Conservation (phyloP, 208 protist species). For the Wallacemonas sp. region DNA sequence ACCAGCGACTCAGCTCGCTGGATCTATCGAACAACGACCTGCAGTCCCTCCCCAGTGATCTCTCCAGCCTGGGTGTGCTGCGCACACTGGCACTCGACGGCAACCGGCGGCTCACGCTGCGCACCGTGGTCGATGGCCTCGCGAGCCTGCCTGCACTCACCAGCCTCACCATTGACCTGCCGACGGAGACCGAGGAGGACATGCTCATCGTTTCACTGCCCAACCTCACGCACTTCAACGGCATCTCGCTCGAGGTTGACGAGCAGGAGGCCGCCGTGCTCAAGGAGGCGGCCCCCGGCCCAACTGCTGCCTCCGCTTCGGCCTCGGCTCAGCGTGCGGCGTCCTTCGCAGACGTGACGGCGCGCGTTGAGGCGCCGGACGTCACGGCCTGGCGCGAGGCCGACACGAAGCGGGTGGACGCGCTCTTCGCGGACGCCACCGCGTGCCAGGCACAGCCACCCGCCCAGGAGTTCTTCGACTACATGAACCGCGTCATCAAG, state of each 20-base stretch:
- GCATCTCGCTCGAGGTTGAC: conserved; percentile 34
- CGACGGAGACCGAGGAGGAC: conserved; percentile 65
- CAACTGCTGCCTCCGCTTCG: background rate
- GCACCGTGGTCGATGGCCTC: conserved; percentile 53
- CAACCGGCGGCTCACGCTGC: conserved; percentile 53
- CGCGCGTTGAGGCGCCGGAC: conserved; percentile 9
- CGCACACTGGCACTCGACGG: conserved; percentile 46
- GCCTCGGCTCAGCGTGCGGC: conserved; percentile 19
- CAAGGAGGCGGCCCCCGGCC: conserved; percentile 14
- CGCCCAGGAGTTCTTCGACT: conserved; percentile 64
- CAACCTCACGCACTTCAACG: conserved; percentile 59
- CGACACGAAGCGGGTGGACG: conserved; percentile 40
- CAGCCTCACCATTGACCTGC: conserved; percentile 55
- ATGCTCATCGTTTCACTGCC: conserved; percentile 68
- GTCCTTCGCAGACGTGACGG: conserved; percentile 14
- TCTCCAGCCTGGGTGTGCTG: conserved; percentile 38
- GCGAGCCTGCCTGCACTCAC: conserved; percentile 43
- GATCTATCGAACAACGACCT: conserved; percentile 59
- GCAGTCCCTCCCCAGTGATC: conserved; percentile 46
- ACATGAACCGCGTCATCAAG: conserved; percentile 60
- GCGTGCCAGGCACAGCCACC: conserved; percentile 23
- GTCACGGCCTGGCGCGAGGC: conserved; percentile 32
- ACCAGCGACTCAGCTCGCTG: conserved; percentile 42
- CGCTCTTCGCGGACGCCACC: conserved; percentile 43
- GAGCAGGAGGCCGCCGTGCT: conserved; percentile 10